Base-by-base conservation (phyloP, 2,329 filamentous ascomycete species). In the Nannizziopsis barbatae region DNA sequence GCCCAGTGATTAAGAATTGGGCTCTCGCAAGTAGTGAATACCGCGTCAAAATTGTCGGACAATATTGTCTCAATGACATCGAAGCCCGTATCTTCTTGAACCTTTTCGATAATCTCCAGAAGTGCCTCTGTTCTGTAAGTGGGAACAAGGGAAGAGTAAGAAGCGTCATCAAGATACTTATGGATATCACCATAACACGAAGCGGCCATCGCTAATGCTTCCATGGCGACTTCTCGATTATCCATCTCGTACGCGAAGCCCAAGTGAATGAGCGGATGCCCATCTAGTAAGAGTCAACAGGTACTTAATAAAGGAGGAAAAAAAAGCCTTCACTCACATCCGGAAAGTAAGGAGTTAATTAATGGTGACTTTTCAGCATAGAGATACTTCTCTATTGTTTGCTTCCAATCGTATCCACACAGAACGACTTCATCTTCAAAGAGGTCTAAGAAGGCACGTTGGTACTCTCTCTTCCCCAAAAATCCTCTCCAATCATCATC, bases 241-340 rank as follows among this genome's bases (percentile, higher is more conserved):
- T 85, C 79, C 58, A 96, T 74, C 69, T 98, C 90, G 61, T 84
- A 90, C 8, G 88, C 92, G 62, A 94, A 95, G n/a, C 81, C 89
- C 2, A 98, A 75, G 60, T 96, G 92, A 50, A 96, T 92, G n/a
- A 96, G 72, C 1, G 90, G 86, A 59, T 95, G 86, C 14, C 84
- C 90, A 52, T 95, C 85, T 90, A 55, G 20, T n/a, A 18, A n/a
- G 4, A 7, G 10, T 46, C 6, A 48, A 8, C 31, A 41, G 6
- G 10, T 45, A 10, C 30, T 5, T 20, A 35, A 15, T 4, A 9
- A 20, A 18, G 20, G 14, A 11, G 7, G 12, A 12, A n/a, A n/a
- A n/a, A n/a, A n/a, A n/a, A n/a, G n/a, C n/a, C n/a, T 36, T 39
- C 11, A 67, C 84, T 50, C 77, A 92, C 86, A 75, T 47, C 86